phyloP scores from a whole-genome alignment of 176 grass and related monocot genomes.

The Oryza longistaminata region DNA sequence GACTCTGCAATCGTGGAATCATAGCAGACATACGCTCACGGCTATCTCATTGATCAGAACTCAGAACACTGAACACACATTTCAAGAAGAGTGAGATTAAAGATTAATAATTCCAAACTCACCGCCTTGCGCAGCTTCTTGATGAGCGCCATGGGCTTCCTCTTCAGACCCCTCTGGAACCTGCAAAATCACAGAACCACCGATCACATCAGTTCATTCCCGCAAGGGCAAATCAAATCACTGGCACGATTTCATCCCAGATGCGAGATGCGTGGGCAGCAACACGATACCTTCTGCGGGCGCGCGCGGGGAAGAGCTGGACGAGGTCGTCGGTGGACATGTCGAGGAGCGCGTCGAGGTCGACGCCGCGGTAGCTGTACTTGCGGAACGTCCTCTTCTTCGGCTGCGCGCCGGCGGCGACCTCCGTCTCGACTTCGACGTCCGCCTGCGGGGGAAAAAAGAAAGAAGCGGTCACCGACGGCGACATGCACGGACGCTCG shows the following conservation, averaged over 20 bases:
- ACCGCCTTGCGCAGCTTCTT: constrained; percentile 98
- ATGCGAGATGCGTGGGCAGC: not conserved
- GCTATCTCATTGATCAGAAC: not conserved
- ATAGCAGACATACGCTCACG: not conserved
- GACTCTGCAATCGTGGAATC: not conserved
- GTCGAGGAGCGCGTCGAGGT: constrained; percentile 90
- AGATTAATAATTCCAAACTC: constrained; percentile 2
- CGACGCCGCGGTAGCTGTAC: constrained; percentile 87
- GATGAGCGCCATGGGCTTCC: constrained; percentile 95
- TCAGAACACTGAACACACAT: not conserved
- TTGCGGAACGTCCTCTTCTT: constrained; percentile 99
- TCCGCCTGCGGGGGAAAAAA: constrained; percentile 69
- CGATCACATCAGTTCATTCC: not conserved
- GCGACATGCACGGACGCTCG: too few relatives aligned
- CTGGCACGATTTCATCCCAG: not conserved
- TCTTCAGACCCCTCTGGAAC: constrained; percentile 91
- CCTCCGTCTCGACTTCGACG: constrained; percentile 63
- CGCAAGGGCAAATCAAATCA: not conserved
- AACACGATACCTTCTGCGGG: constrained; percentile 63
- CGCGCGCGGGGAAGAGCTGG: constrained; percentile 87
- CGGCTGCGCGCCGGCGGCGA: constrained; percentile 58
- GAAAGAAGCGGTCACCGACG: not conserved
- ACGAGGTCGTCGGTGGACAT: constrained; percentile 96
- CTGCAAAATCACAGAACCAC: constrained; percentile 10
- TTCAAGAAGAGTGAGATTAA: not conserved